Conservation (phyloP, 176 grass and related monocot species). For the Musa itinerans region DNA sequence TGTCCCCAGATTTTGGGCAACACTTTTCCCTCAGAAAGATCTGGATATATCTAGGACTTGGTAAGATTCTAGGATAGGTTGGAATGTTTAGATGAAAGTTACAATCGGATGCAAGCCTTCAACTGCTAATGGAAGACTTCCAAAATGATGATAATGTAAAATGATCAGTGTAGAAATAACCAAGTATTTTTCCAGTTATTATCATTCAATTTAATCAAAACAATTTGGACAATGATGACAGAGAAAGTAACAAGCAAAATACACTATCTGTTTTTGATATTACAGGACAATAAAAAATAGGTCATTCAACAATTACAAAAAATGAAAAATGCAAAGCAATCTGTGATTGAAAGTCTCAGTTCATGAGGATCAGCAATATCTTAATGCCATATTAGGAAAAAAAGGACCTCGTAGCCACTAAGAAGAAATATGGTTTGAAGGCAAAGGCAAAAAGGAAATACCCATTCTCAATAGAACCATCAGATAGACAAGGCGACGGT, state of each 20-base stretch:
- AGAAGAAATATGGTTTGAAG: background rate
- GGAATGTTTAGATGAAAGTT: too few relatives aligned
- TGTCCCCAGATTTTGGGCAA: background rate
- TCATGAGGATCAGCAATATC: background rate
- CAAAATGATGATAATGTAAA: background rate
- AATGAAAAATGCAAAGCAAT: background rate
- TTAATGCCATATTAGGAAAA: background rate
- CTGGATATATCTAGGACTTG: too few relatives aligned
- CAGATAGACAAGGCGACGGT: constrained; percentile 18
- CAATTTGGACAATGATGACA: background rate
- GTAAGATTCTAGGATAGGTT: too few relatives aligned
- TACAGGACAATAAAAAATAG: background rate
- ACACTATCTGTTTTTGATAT: background rate
- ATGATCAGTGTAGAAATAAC: background rate
- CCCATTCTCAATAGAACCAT: constrained; percentile 12
- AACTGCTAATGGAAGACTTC: background rate
- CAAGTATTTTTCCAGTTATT: background rate
- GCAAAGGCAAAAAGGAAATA: background rate
- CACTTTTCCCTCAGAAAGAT: background rate
- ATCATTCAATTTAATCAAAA: background rate
- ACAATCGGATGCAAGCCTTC: background rate
- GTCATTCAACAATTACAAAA: background rate
- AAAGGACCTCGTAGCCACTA: background rate
- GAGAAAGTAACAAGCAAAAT: background rate
- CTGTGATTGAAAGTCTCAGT: background rate